Conservation (phyloP, 2,329 filamentous ascomycete species). For the Phaeomoniella chlamydospora region DNA sequence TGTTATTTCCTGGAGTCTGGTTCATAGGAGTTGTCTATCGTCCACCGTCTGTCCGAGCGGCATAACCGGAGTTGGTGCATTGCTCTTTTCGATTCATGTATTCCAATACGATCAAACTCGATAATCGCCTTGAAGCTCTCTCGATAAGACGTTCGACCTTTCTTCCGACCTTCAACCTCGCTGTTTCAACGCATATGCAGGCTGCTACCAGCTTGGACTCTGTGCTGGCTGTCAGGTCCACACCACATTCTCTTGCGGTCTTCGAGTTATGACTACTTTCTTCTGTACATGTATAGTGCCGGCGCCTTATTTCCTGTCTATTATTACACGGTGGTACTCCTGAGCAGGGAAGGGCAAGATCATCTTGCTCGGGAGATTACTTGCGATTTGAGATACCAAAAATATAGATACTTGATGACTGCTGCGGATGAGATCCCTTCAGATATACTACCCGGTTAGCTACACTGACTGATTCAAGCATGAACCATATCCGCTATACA, state of each 20-base stretch:
- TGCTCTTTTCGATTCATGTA: neutral
- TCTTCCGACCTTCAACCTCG: neutral
- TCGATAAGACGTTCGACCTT: neutral
- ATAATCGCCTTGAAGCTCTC: neutral
- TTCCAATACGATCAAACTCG: neutral
- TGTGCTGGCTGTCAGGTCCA: neutral
- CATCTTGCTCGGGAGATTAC: too few relatives aligned
- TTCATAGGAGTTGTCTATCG: neutral
- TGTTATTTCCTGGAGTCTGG: slow-evolving; percentile 1
- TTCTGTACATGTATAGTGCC: neutral
- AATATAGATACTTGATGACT: too few relatives aligned
- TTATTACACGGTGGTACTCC: too few relatives aligned
- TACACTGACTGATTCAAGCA: too few relatives aligned
- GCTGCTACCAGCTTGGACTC: neutral
- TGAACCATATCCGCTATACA: too few relatives aligned
- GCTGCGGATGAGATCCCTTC: too few relatives aligned
- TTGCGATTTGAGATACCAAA: too few relatives aligned
- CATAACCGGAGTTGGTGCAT: neutral
- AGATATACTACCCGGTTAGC: too few relatives aligned
- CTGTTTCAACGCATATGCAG: too few relatives aligned
- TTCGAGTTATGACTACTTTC: neutral
- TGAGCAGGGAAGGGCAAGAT: too few relatives aligned
- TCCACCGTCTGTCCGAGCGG: neutral
- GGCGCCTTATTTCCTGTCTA: neutral
- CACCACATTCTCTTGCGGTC: neutral